These are phyloP conservation scores for Paulownia fortunei DNA, from an alignment of 257 asterid species.

Conservation along the genomic window DNA sequence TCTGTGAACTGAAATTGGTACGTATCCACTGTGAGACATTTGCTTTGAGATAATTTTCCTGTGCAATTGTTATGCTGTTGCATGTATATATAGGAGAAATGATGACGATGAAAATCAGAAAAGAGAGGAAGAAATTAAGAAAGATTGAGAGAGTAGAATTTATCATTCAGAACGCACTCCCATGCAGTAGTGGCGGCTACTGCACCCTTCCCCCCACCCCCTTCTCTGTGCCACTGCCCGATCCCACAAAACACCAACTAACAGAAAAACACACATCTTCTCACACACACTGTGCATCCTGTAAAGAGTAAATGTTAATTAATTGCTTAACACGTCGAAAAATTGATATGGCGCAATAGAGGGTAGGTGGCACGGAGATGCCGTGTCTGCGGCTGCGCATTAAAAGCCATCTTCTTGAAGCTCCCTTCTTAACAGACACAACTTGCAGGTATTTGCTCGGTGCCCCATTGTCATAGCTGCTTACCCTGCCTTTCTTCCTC, in stretches of 20 bases:
- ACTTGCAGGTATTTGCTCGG: slow-evolving; percentile 29
- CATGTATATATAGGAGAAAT: neutral
- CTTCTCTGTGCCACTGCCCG: neutral
- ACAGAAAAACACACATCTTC: neutral
- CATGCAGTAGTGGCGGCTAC: slow-evolving; percentile 29
- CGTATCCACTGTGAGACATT: neutral
- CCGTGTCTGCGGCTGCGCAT: slow-evolving; percentile 50
- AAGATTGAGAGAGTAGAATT: slow-evolving; percentile 9
- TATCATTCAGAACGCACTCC: slow-evolving; percentile 36
- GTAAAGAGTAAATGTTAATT: slow-evolving; percentile 24
- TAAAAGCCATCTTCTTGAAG: slow-evolving; percentile 40
- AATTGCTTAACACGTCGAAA: neutral
- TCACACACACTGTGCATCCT: neutral
- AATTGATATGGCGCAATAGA: neutral
- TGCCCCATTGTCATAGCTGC: slow-evolving; percentile 13
- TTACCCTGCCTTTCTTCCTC: slow-evolving; percentile 17
- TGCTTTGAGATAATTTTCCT: neutral
- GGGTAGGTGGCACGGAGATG: slow-evolving; percentile 38
- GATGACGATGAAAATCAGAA: neutral
- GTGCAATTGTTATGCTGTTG: neutral
- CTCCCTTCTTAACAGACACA: slow-evolving; percentile 25
- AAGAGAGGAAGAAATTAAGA: neutral
- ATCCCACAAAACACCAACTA: neutral
- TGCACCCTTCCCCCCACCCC: neutral
- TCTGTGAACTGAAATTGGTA: too few relatives aligned